phyloP scores from a whole-genome alignment of 192 early-diverging fungal species.

The Coemansia sp. region DNA sequence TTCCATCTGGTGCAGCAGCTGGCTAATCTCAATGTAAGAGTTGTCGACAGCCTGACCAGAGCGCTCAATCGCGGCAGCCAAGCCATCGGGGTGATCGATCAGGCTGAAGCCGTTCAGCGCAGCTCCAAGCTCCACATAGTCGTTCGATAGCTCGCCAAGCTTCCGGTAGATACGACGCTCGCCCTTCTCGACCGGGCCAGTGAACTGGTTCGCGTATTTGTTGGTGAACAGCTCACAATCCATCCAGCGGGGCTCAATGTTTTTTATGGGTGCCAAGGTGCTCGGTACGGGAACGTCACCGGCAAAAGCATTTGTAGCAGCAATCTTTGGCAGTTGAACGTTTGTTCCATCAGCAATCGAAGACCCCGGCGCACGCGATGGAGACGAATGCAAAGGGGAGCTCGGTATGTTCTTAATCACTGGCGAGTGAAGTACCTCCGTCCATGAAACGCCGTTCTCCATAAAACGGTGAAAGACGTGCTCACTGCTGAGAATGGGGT shows the following conservation, averaged over 20 bases:
- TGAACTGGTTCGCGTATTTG: constrained; percentile 80
- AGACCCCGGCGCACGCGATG: constrained; percentile 44
- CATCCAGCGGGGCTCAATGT: constrained; percentile 82
- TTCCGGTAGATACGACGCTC: constrained; percentile 73
- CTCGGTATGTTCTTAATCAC: constrained; percentile 69
- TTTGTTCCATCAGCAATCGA: constrained; percentile 42
- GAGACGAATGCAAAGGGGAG: constrained; percentile 64
- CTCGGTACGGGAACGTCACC: constrained; percentile 57
- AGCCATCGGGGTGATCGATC: constrained; percentile 62
- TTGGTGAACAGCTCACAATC: constrained; percentile 91
- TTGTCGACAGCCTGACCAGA: constrained; percentile 92
- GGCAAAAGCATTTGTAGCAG: constrained; percentile 41
- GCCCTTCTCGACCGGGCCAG: constrained; percentile 67
- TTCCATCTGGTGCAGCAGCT: constrained; percentile 73
- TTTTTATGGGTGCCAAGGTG: constrained; percentile 59
- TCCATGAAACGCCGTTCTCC: constrained; percentile 75
- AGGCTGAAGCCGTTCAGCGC: constrained; percentile 95
- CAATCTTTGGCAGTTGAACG: constrained; percentile 49
- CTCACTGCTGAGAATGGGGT: constrained; percentile 82
- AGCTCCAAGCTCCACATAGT: constrained; percentile 88
- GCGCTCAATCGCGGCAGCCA: constrained; percentile 87
- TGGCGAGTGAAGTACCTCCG: constrained; percentile 71
- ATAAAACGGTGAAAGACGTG: constrained; percentile 94
- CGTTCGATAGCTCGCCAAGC: constrained; percentile 71
- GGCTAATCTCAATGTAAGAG: constrained; percentile 70